These are phyloP conservation scores for Elsinoe necatrix DNA, from an alignment of 2,329 filamentous ascomycete genomes.

Conservation along the genomic window DNA sequence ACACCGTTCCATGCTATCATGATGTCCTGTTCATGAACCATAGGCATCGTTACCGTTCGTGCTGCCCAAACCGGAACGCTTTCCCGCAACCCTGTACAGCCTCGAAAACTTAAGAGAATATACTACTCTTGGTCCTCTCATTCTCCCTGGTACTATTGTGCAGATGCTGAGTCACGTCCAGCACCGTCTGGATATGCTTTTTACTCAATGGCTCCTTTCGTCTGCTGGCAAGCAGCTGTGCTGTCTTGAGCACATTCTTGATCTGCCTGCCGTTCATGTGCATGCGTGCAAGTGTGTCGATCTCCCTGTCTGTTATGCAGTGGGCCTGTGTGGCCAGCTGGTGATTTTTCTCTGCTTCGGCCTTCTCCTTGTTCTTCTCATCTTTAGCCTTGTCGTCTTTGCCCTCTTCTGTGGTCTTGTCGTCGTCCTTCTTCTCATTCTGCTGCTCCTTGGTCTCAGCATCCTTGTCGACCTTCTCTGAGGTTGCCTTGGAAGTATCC, in stretches of 20 bases:
- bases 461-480: background rate
- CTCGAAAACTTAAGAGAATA: constrained; percentile 16
- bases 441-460: background rate
- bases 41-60: background rate
- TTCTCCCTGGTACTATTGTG: constrained; percentile 23
- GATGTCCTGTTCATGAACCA: background rate
- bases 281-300: constrained; percentile 26
- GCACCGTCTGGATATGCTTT: constrained; percentile 29
- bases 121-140: constrained; percentile 20
- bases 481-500: background rate
- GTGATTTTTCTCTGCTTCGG: constrained; percentile 14
- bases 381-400: background rate
- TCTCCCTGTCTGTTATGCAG: constrained; percentile 25
- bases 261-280: constrained; percentile 36
- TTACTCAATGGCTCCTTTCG: constrained; percentile 23
- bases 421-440: background rate
- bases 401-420: background rate
- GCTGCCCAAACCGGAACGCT: background rate
- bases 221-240: constrained; percentile 28
- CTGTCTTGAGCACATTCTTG: constrained; percentile 37
- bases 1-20: constrained; percentile 2
- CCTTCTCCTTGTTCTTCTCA: background rate
- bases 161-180: constrained; percentile 29
- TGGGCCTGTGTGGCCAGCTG: constrained; percentile 22
- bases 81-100: background rate